Evolutionary conservation across 176 grass and related monocot genomes (phyloP), one percentile per base, ranked within the genome.

Genomic region (Avena sativa): DNA sequence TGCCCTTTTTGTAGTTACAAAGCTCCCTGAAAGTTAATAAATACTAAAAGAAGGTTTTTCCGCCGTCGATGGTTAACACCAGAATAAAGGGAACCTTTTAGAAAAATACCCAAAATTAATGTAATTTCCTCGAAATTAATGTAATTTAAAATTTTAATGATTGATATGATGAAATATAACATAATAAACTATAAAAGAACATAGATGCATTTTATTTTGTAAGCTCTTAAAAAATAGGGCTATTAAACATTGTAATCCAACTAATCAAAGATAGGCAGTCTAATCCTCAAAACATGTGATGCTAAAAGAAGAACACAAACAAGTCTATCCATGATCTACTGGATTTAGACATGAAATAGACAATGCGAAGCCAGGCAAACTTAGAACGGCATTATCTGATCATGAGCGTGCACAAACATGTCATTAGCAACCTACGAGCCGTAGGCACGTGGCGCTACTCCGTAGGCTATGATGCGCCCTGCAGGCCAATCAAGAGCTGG

Each of bases 381-480:
- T 47, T 47, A 47, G 78, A 21, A 78, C 2, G 28, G 43, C 79
- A n/a, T n/a, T n/a, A n/a, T n/a, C n/a, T n/a, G n/a, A n/a, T n/a
- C n/a, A n/a, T n/a, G n/a, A n/a, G n/a, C n/a, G n/a, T n/a, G n/a
- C n/a, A n/a, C n/a, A n/a, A n/a, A n/a, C n/a, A n/a, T 20, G 83
- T 44, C 74, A 78, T 57, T 83, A 83, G 71, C 83, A 49, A 1
- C 2, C 36, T 50, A 12, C 23, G 13, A 65, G 11, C 6, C 6
- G 2, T 84, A 91, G 81, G 81, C 89, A 71, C 83, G 88, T 90
- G 71, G 79, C 40, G 44, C 84, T 78, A 90, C 57, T 36, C 21
- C 20, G 52, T 82, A 86, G 79, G 79, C 61, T 36, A 91, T 87
- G 48, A 91, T 84, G 68, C 61, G 2, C 74, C 74, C 26, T 71